Base-by-base conservation (phyloP, 345 rosid species). In the Pseudoturritis turrita region DNA sequence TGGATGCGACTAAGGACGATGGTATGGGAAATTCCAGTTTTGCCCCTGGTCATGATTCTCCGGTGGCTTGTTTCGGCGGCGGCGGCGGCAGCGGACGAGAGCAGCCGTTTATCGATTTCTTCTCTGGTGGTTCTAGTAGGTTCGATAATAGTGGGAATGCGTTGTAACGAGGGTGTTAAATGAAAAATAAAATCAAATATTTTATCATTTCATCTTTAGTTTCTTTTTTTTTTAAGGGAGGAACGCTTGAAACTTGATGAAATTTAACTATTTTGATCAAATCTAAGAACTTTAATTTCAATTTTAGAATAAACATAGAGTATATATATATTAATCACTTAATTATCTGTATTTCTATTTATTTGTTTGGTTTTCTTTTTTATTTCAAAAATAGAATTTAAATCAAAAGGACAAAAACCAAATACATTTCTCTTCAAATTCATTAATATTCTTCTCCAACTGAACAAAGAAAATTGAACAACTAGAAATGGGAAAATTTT, bases 51-150 rank as follows among this genome's bases (percentile, higher is more conserved):
- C 54, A 15, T 63, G 67, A 55, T 55, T 70, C 62, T 12, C 40
- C 62, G 55, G 50, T 13, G 33, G 15, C 7, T 49, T 21, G 33
- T 63, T 63, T 5, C 7, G 61, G 61, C 8, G 76, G 28, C 17
- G 55, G 10, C 6, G 71, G 49, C 2, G 55, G 10, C 6, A 67
- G 49, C 2, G 76, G 72, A 11, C 23, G 54, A 29, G 80, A 47
- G 41, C 80, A 39, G 35, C 72, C 71, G 60, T 63, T 62, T 55
- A 70, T 70, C 18, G 76, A 76, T 9, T 76, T 76, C 71, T 76
- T 76, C 11, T 76, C 80, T 55, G 25, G 71, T 70, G 33, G 77
- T 44, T 56, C 77, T 25, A 18, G 19, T 65, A 44, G 51, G 39
- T 56, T 47, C 13, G 65, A 45, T 70, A 22, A 40, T 9, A 52